Evolutionary conservation across 257 asterid genomes (phyloP).

Genomic region (Solanum arcanum): DNA sequence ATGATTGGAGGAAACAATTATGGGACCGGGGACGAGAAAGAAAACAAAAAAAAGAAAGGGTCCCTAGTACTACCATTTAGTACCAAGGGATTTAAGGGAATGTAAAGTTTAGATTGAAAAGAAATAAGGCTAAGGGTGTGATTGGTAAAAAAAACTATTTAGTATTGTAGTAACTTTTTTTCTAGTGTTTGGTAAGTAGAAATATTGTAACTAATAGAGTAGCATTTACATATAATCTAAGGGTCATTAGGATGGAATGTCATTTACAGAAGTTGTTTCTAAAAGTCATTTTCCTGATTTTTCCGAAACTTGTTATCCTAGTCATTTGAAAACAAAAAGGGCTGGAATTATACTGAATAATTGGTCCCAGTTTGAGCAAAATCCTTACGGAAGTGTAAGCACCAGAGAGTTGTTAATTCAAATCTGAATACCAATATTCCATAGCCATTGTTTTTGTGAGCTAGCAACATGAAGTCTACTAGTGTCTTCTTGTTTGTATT

Average conservation of each 20-base stretch:
- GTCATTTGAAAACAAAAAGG: background rate
- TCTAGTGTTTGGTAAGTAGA: background rate
- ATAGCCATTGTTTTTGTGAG: background rate
- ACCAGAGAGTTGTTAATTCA: background rate
- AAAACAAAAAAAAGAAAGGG: background rate
- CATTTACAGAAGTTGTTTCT: background rate
- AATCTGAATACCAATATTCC: background rate
- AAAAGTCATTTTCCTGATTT: background rate
- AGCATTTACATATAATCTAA: background rate
- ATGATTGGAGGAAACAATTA: background rate
- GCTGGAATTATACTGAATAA: background rate
- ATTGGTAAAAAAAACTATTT: too few species aligned
- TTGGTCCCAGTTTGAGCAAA: background rate
- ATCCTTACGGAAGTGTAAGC: background rate
- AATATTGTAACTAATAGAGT: background rate
- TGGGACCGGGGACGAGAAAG: background rate
- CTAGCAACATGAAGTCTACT: background rate
- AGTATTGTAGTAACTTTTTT: background rate
- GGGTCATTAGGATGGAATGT: background rate
- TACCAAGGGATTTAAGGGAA: too few species aligned
- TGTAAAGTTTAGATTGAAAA: background rate
- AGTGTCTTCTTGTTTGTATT: background rate
- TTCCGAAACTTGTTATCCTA: background rate
- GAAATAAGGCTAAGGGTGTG: background rate
- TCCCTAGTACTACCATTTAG: background rate